Evolutionary conservation across 768 basidiomycete genomes (phyloP).

Genomic region (Pleurotus citrinopileatus): DNA sequence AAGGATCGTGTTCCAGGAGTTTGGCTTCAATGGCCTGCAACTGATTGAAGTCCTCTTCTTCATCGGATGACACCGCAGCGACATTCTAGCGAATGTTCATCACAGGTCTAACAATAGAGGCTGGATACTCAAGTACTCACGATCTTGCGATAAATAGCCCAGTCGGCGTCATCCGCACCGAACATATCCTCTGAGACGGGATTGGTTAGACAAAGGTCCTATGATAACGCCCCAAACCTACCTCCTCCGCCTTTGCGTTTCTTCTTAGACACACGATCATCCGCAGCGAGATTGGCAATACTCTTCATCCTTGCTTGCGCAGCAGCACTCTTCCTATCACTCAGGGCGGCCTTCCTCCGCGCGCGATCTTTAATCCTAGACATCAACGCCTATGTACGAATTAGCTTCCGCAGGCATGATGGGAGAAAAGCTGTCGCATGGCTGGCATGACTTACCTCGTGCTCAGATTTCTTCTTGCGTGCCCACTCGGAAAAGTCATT

Average conservation of each 20-base stretch:
- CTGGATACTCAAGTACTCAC: constrained; percentile 38
- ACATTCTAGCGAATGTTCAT: constrained; percentile 49
- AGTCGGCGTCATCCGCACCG: constrained; percentile 92
- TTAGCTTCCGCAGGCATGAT: constrained; percentile 1
- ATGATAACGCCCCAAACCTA: constrained; percentile 26
- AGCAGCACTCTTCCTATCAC: constrained; percentile 91
- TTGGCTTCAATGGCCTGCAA: constrained; percentile 77
- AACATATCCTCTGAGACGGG: constrained; percentile 79
- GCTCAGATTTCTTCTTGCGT: constrained; percentile 66
- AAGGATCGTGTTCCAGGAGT: constrained; percentile 79
- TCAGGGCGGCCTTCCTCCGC: constrained; percentile 75
- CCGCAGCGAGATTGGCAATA: constrained; percentile 88
- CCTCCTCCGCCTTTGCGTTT: constrained; percentile 82
- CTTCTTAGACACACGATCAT: constrained; percentile 80
- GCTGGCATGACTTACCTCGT: constrained; percentile 53
- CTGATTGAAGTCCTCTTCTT: constrained; percentile 83
- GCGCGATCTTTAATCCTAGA: constrained; percentile 81
- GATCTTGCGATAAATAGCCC: constrained; percentile 97
- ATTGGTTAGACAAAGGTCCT: not conserved
- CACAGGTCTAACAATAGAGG: not conserved
- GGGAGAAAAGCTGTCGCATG: not conserved
- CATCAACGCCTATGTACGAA: constrained; percentile 61
- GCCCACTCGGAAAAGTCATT: constrained; percentile 76
- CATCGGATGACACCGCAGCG: constrained; percentile 71
- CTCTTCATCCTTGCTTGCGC: constrained; percentile 96